Percentiles rank a stretch among this genome's conserved stretches.
Evolutionary conservation across 1,139 yeast species (phyloP).

Genomic region (Wickerhamomyces sp.): DNA sequence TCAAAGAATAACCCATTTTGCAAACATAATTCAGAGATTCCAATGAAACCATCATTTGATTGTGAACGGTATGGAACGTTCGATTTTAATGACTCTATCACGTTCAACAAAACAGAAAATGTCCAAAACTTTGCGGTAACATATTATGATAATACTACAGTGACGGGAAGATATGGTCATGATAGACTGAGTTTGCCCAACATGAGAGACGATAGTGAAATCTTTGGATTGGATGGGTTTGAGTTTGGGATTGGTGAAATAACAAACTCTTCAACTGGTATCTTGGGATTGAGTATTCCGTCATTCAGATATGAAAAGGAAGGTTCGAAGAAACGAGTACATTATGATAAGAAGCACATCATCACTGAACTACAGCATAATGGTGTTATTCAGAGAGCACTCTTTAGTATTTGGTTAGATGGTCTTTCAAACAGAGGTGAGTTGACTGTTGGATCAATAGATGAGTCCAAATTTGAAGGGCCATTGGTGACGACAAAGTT

Average conservation of each 20-base stretch:
- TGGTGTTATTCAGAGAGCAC: constrained; percentile 43
- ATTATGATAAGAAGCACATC: constrained; percentile 40
- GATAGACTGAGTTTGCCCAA: constrained; percentile 39
- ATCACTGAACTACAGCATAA: constrained; percentile 45
- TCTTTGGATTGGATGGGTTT: constrained; percentile 31
- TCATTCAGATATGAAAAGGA: constrained; percentile 6
- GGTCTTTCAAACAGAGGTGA: constrained; percentile 36
- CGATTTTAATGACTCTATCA: constrained; percentile 29
- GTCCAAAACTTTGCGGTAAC: constrained; percentile 7
- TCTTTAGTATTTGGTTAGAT: constrained; percentile 50
- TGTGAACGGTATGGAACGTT: constrained; percentile 37
- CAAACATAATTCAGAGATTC: neutral
- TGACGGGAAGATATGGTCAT: constrained; percentile 55
- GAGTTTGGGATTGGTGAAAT: constrained; percentile 50
- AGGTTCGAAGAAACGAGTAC: constrained; percentile 2
- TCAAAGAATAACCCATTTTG: constrained; percentile 25
- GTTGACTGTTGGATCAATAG: constrained; percentile 53
- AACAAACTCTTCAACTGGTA: constrained; percentile 50
- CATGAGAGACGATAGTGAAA: constrained; percentile 22
- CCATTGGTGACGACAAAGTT: constrained; percentile 40
- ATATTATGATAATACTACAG: constrained; percentile 43
- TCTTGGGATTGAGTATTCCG: constrained; percentile 45
- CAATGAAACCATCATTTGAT: constrained; percentile 3
- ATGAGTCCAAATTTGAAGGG: constrained; percentile 45
- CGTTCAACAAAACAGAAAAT: constrained; percentile 26